Base-by-base conservation (phyloP, 345 rosid species). In the Erysimum cheiranthoides region DNA sequence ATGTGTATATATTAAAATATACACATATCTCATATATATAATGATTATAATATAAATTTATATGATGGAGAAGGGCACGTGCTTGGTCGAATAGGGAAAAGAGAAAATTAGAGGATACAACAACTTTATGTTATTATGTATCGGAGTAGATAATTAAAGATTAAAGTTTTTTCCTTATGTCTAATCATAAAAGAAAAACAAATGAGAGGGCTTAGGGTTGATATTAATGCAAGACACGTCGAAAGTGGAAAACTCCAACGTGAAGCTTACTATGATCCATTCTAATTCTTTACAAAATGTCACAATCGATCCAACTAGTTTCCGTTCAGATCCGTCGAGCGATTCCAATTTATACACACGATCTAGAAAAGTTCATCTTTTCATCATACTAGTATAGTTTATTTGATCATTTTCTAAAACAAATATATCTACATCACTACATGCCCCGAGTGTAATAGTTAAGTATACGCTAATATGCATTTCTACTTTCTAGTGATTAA, bases 161-260 rank as follows among this genome's bases (percentile, higher is more conserved):
- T 56, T 70, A 77, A 36, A 54, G 27, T 54, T 46, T 5, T 61
- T 8, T 28, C 28, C 3, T 16, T 39, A 60, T 50, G 30, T 68
- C 8, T 67, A 68, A 61, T 50, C 49, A 54, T 8, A 68, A 18
- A 65, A 62, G 43, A 56, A 32, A 40, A 61, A 70, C 25, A 68
- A 70, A 38, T 27, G 27, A 58, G 50, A 35, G 12, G 58, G 62
- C 8, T 77, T 77, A 70, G 51, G 54, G 68, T 66, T 78, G 17
- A 49, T 49, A 49, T 45, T 49, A 71, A 66, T 72, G 81, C 73
- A 78, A 78, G 45, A 72, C 81, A 78, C 81, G 78, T 78, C 73
- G 69, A 78, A 73, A 78, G 78, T 66, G 69, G 40, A 51, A 49
- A 66, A 51, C 58, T 72, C 81, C 81, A 73, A 73, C 77, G 17